A percentile compares a stretch with the other conserved stretches of the same genome.
phyloP scores from a whole-genome alignment of 2,329 filamentous ascomycete species.

The Akanthomyces muscarius region DNA sequence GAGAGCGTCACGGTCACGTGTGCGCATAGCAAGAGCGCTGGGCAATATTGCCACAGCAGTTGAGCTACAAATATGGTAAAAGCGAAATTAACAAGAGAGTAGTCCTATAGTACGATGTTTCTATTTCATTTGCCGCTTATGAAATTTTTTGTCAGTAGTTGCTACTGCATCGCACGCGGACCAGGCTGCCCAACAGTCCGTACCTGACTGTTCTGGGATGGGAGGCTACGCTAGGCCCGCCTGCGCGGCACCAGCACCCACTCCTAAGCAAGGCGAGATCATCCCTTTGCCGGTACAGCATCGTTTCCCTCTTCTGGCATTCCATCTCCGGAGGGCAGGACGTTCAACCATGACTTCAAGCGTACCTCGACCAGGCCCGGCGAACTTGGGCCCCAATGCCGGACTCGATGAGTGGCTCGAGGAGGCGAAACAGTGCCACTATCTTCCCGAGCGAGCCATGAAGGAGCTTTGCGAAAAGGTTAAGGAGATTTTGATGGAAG shows the following conservation, averaged over 20 bases:
- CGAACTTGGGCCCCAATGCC: slow-evolving; percentile 75
- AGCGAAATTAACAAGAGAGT: background rate
- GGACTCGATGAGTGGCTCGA: slow-evolving; percentile 95
- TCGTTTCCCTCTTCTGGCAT: slow-evolving; percentile 15
- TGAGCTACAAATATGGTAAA: too few relatives aligned
- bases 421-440: slow-evolving; percentile 95
- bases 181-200: background rate
- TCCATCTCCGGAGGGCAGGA: slow-evolving; percentile 24
- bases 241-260: slow-evolving; percentile 12
- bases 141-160: background rate
- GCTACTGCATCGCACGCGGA: background rate
- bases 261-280: slow-evolving; percentile 12
- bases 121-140: background rate
- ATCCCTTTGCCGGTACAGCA: slow-evolving; percentile 13
- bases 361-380: slow-evolving; percentile 86
- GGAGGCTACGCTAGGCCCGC: slow-evolving; percentile 10
- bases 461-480: slow-evolving; percentile 98
- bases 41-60: background rate
- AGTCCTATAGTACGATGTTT: too few relatives aligned
- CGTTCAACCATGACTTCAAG: slow-evolving; percentile 36
- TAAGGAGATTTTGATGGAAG: slow-evolving; percentile 98
- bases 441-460: slow-evolving; percentile 93
- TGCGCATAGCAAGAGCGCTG: background rate
- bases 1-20: slow-evolving; percentile 4
- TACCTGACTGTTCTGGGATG: slow-evolving; percentile 5